Evolutionary conservation across 768 basidiomycete species (phyloP).

Genomic region (Pholiota microspora): DNA sequence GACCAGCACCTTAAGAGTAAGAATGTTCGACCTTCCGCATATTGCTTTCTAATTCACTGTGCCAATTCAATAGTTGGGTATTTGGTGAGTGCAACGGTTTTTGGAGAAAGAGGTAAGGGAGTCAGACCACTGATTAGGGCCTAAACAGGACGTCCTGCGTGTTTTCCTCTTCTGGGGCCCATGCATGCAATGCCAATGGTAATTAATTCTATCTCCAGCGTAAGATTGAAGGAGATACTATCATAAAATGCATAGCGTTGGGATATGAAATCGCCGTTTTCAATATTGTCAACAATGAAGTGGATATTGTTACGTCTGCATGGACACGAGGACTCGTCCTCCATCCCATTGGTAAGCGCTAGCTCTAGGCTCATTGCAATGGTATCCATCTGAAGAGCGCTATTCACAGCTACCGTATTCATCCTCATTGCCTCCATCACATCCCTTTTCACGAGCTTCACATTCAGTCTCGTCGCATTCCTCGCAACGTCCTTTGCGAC

Average conservation of each 20-base stretch:
- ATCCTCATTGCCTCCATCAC: conserved; percentile 64
- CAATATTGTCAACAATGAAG: conserved; percentile 21
- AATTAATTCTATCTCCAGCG: background rate
- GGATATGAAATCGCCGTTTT: conserved; percentile 52
- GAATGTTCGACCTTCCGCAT: conserved; percentile 27
- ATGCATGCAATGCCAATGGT: conserved; percentile 36
- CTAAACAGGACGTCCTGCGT: conserved; percentile 59
- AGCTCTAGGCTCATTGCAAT: too few species aligned
- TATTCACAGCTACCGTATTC: background rate
- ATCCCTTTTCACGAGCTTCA: conserved; percentile 56
- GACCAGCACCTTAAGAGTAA: conserved; percentile 59
- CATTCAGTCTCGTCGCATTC: conserved; percentile 60
- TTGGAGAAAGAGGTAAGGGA: background rate
- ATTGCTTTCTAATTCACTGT: background rate
- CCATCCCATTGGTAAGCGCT: conserved; percentile 1
- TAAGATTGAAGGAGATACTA: background rate
- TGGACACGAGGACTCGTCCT: conserved; percentile 2
- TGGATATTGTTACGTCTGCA: background rate
- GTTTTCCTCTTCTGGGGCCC: conserved; percentile 39
- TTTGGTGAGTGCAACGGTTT: conserved; percentile 47
- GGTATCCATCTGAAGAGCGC: too few species aligned
- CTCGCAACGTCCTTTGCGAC: conserved; percentile 72
- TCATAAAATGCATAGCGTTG: conserved; percentile 42
- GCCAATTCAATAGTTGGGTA: conserved; percentile 52
- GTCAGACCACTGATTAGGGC: background rate